Base-by-base conservation (phyloP, 2,329 filamentous ascomycete genomes). In the Leptographium lundbergii region DNA sequence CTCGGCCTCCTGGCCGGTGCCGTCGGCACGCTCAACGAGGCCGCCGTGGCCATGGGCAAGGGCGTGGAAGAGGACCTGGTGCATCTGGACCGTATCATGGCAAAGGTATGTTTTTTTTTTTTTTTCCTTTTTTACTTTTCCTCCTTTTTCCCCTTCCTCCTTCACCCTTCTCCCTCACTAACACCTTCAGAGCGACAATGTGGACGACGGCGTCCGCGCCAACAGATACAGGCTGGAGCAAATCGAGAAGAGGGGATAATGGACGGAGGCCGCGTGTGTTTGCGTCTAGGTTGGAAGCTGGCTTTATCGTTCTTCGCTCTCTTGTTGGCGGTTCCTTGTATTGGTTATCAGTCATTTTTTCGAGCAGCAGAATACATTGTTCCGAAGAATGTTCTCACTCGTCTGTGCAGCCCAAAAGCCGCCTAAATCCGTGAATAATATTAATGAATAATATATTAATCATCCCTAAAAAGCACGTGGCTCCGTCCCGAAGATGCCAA, bases 191-290 rank as follows among this genome's bases (percentile, higher is more conserved):
- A 92, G 86, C 73, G 90, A 95, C 70, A 81, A 78, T 66, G 88
- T 95, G 65, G 88, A 91, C 71, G 88, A 92, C 65, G 82, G 87
- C 68, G 88, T 92, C 66, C 83, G 84, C 10, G 60, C 58, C 53
- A 65, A 65, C 61, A 56, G 83, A 60, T 84, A 89, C 80, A 91
- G 91, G 39, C 61, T 66, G 27, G 61, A 66, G 55, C 54, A 51
- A 19, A 63, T 62, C 56, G 51, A 48, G 47, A 48, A 45, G 24
- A 45, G 14, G 5, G 54, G 54, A 10, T 55, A 22, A 36, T 17
- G 10, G 25, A 24, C 9, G 22, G 5, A 4, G 25, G 36, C 13
- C 22, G n/a, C 27, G 14, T 47, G 10, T n/a, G 17, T 6, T n/a
- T 47, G 54, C 54, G n/a, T 48, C n/a, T 24, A 4, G n/a, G 47